Evolutionary conservation across 495 filamentous ascomycete genomes (phyloP).

Genomic region (Pyronema domesticum): DNA sequence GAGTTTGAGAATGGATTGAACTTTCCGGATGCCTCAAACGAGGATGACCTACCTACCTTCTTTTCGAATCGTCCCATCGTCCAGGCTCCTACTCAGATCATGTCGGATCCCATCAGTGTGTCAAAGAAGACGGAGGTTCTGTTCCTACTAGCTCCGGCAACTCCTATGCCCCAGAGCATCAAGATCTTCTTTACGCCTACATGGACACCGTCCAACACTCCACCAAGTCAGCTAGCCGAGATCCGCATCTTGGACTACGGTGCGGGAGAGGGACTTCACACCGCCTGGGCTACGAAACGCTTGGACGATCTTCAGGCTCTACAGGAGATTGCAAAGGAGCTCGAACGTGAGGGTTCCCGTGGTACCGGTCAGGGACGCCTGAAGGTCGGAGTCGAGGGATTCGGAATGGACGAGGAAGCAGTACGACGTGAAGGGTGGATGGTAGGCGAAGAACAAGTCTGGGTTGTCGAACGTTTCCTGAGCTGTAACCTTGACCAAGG

Average conservation of each 20-base stretch:
- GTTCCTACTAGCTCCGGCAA: constrained; percentile 15
- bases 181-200: constrained; percentile 18
- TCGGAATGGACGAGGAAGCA: constrained; percentile 23
- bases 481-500: constrained; percentile 5
- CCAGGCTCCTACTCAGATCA: constrained; percentile 20
- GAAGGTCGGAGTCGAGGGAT: constrained; percentile 23
- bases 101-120: constrained; percentile 8
- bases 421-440: constrained; percentile 24
- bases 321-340: constrained; percentile 20
- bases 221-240: not conserved
- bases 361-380: constrained; percentile 17
- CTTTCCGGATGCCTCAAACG: constrained; percentile 12
- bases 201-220: constrained; percentile 9
- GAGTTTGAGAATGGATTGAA: constrained; percentile 22
- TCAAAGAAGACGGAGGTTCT: constrained; percentile 9
- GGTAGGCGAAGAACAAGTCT: constrained; percentile 24
- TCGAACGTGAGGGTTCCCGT: constrained; percentile 21
- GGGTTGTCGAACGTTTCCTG: constrained; percentile 20
- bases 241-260: constrained; percentile 4
- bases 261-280: constrained; percentile 9
- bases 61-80: constrained; percentile 22
- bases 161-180: constrained; percentile 8
- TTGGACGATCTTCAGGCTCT: constrained; percentile 18
- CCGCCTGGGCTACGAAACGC: constrained; percentile 18
- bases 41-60: constrained; percentile 13